Base-by-base conservation (phyloP, 164 flowering plant genomes). In the Hamamelis virginiana region DNA sequence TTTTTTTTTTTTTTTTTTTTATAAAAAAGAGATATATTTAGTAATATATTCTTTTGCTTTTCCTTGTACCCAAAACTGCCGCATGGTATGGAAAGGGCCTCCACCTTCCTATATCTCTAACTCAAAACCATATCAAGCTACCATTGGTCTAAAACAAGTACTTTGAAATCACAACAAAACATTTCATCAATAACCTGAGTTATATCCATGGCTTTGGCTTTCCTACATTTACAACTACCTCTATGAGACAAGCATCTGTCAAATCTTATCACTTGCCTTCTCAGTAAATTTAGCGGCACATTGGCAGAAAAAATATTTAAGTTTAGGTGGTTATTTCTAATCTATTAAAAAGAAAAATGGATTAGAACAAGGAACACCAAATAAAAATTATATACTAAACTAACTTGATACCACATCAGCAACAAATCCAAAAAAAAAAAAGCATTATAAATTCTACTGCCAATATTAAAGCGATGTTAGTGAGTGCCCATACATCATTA, bases 401-500 rank as follows among this genome's bases (percentile, higher is more conserved):
- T 38, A 28, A 59, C 2, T 8, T 38, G 41, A 59, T 38, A 28
- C 63, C 63, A 28, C 10, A 33, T 28, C 8, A n/a, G n/a, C 22
- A 59, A 59, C 19, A 26, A 59, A 33, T 59, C 28, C 28, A 38
- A 48, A 9, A 16, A 0, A 22, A 5, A 16, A 1, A 51, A 25
- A 51, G 15, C 26, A 33, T 38, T 19, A 13, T 16, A 50, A 55
- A 64, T 48, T 15, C 9, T 4, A 19, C 6, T 33, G 41, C 41
- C 41, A 6, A 2, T 2, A 2, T 2, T 33, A 33, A 33, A 33
- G 41, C 41, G 5, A 43, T 59, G 27, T n/a, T 55, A 65, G 62
- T 55, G 44, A 65, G 56, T 60, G 72, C 69, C 61, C 21, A 45
- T 60, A 68, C 77, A 71, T 78, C 79, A 48, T 72, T 73, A 76